Conservation (phyloP, 495 filamentous ascomycete genomes). For the Tuber borchii region DNA sequence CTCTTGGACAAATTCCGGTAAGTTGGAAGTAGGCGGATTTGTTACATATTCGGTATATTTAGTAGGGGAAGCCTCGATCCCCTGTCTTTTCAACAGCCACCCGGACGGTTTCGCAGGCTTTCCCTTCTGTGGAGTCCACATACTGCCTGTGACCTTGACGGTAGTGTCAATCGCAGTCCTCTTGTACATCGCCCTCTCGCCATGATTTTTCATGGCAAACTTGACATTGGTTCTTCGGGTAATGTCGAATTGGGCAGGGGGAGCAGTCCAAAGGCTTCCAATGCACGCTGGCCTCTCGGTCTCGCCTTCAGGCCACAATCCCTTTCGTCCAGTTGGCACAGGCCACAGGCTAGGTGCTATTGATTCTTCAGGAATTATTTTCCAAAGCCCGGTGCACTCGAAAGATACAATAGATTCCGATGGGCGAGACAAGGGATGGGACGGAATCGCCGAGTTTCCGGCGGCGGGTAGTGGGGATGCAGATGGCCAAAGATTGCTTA, state of each 20-base stretch:
- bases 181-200: constrained; percentile 12
- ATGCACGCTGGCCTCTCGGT: neutral
- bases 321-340: neutral
- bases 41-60: neutral
- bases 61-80: neutral
- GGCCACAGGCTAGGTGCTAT: constrained; percentile 6
- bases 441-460: neutral
- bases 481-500: constrained; percentile 21
- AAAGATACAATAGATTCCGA: neutral
- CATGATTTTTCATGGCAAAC: constrained; percentile 4
- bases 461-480: constrained; percentile 4
- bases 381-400: constrained; percentile 13
- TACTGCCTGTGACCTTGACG: constrained; percentile 9
- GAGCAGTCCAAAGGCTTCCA: constrained; percentile 15
- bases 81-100: constrained; percentile 14
- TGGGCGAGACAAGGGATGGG: neutral
- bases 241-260: constrained; percentile 3
- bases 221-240: constrained; percentile 17
- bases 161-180: neutral
- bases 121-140: constrained; percentile 16
- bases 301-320: constrained; percentile 17
- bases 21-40: neutral
- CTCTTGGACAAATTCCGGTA: neutral
- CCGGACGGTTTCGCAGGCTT: neutral
- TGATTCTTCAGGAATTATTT: neutral